Evolutionary conservation across 129 eudicot genomes (phyloP).

Genomic region (Centrapalus pauciflorus): DNA sequence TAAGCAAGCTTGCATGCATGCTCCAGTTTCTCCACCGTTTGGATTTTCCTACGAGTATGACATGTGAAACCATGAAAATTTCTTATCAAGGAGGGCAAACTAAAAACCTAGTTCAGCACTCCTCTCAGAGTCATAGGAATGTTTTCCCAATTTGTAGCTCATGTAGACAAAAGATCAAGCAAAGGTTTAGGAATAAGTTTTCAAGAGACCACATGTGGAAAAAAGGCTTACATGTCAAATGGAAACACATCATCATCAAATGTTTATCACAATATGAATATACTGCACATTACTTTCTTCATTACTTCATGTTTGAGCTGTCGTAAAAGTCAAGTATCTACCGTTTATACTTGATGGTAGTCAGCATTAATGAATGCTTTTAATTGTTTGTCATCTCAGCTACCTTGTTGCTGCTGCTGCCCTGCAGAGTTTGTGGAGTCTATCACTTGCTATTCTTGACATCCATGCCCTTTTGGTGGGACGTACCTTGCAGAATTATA

Average conservation of each 20-base stretch:
- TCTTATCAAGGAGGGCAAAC: not conserved
- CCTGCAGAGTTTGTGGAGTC: conserved; percentile 90
- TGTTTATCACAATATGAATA: not conserved
- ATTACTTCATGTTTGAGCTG: not conserved
- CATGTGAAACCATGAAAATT: not conserved
- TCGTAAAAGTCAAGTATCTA: conserved; percentile 2
- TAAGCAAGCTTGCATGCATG: no score
- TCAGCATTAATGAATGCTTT: conserved; percentile 3
- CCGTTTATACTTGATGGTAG: not conserved
- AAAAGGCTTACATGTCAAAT: not conserved
- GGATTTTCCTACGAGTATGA: not conserved
- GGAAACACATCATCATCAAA: no score
- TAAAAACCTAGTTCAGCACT: not conserved
- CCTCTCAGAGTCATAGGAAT: not conserved
- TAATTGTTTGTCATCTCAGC: conserved; percentile 37
- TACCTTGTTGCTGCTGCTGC: conserved; percentile 90
- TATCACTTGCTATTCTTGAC: conserved; percentile 65
- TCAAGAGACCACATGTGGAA: not conserved
- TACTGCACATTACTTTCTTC: not conserved
- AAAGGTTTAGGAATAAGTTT: not conserved
- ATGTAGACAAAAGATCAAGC: not conserved
- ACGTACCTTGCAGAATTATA: conserved; percentile 70
- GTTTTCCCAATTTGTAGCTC: not conserved
- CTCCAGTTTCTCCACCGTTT: not conserved
- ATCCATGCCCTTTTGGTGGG: conserved; percentile 79